Conservation (phyloP, 2,329 filamentous ascomycete genomes). For the Arthroderma sp. region DNA sequence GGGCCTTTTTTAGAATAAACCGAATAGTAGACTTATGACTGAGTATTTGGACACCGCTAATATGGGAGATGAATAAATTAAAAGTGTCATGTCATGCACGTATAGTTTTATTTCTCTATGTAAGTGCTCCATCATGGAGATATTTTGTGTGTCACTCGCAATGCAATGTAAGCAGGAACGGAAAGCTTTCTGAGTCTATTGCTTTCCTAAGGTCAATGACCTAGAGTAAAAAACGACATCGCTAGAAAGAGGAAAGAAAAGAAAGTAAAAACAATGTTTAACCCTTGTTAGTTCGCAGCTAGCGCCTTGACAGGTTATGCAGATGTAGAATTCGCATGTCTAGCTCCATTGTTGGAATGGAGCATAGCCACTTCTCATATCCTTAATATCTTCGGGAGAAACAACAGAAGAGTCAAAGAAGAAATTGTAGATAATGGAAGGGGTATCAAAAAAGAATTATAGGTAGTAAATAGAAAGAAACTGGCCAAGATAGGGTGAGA, state of each 20-base stretch:
- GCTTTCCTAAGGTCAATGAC: neutral
- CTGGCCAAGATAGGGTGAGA: neutral
- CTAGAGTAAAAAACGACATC: neutral
- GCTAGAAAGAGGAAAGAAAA: neutral
- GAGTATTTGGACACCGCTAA: too few species aligned
- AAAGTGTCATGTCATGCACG: neutral
- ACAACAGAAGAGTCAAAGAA: slow-evolving; percentile 7
- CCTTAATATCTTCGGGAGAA: slow-evolving; percentile 6
- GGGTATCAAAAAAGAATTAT: slow-evolving; percentile 5
- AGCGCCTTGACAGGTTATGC: slow-evolving; percentile 13
- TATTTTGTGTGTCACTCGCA: neutral
- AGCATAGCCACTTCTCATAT: slow-evolving; percentile 7
- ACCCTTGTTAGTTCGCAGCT: slow-evolving; percentile 15
- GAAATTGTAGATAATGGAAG: slow-evolving; percentile 3
- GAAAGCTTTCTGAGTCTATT: neutral
- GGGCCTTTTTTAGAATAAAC: too few species aligned
- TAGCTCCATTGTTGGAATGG: slow-evolving; percentile 15
- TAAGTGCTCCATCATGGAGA: neutral
- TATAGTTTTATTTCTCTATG: neutral
- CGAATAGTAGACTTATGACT: too few species aligned
- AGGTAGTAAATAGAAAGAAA: neutral
- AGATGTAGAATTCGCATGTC: slow-evolving; percentile 6
- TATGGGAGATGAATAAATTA: too few species aligned
- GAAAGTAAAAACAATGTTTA: slow-evolving; percentile 5
- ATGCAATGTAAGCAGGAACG: slow-evolving; percentile 1